Percentiles rank a stretch among this genome's conserved stretches.
Conservation (phyloP, 495 filamentous ascomycete genomes). For the Neurospora sp. region DNA sequence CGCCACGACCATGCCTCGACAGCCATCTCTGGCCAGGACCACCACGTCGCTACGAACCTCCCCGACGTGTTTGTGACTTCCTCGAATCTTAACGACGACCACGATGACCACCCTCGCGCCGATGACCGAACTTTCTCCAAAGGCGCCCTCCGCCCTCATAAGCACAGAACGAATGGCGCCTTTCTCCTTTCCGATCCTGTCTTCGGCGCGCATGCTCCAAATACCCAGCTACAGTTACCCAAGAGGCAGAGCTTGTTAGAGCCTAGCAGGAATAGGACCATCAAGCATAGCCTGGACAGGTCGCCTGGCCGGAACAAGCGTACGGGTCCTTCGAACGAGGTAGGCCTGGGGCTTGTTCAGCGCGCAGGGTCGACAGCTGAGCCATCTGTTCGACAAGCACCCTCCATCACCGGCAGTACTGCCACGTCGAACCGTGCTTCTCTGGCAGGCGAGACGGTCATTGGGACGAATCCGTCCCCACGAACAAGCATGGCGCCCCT, state of each 20-base stretch:
- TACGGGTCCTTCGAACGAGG: neutral
- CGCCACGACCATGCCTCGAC: conserved; percentile 7
- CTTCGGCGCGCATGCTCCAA: conserved; percentile 2
- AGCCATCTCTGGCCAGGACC: neutral
- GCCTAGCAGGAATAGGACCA: neutral
- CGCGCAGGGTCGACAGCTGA: neutral
- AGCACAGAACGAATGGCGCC: conserved; percentile 31
- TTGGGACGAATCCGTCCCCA: conserved; percentile 5
- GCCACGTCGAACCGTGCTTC: conserved; percentile 10
- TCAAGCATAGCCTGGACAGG: conserved; percentile 4
- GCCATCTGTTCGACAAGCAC: neutral
- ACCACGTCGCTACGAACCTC: conserved; percentile 9
- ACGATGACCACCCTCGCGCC: conserved; percentile 3
- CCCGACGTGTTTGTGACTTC: neutral
- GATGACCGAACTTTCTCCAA: conserved; percentile 15
- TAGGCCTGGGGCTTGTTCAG: neutral
- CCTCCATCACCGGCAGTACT: conserved; percentile 1
- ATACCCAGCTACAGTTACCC: conserved; percentile 1
- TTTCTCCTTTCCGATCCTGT: conserved; percentile 36
- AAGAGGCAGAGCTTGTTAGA: conserved; percentile 11
- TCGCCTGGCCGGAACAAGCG: neutral
- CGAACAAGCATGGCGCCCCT: conserved; percentile 21
- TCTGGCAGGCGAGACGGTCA: conserved; percentile 10
- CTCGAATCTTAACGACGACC: neutral
- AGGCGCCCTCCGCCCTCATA: conserved; percentile 23